Evolutionary conservation across 495 filamentous ascomycete genomes (phyloP).

Genomic region (Opeltia flavorubescens): DNA sequence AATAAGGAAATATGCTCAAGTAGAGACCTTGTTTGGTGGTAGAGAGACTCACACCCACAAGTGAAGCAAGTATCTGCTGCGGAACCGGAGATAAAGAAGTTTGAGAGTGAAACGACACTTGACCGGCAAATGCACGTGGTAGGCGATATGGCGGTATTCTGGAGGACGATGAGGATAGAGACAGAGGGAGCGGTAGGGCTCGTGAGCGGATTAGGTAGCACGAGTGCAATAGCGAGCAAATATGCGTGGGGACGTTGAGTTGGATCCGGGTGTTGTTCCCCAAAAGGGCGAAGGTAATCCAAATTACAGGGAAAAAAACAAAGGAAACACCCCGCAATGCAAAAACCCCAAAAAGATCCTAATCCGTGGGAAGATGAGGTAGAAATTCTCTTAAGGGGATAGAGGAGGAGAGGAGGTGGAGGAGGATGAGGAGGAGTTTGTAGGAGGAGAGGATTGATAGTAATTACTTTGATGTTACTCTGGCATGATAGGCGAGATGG

Average conservation of each 20-base stretch:
- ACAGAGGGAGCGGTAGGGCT: too few relatives aligned
- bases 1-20: not conserved
- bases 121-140: too few relatives aligned
- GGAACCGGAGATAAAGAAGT: not conserved
- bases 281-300: not conserved
- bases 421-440: not conserved
- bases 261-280: not conserved
- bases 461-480: not conserved
- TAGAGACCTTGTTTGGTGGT: not conserved
- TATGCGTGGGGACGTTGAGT: too few relatives aligned
- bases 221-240: too few relatives aligned
- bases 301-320: not conserved
- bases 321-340: not conserved
- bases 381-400: too few relatives aligned
- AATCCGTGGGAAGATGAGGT: too few relatives aligned
- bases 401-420: not conserved
- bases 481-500: not conserved
- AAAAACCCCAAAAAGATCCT: too few relatives aligned
- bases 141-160: too few relatives aligned
- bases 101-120: not conserved
- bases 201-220: too few relatives aligned
- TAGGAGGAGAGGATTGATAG: not conserved
- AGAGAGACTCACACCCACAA: not conserved
- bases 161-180: too few relatives aligned
- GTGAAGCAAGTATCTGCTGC: not conserved